Evolutionary conservation across 2,329 filamentous ascomycete species (phyloP).

Genomic region (Alternaria alternata): DNA sequence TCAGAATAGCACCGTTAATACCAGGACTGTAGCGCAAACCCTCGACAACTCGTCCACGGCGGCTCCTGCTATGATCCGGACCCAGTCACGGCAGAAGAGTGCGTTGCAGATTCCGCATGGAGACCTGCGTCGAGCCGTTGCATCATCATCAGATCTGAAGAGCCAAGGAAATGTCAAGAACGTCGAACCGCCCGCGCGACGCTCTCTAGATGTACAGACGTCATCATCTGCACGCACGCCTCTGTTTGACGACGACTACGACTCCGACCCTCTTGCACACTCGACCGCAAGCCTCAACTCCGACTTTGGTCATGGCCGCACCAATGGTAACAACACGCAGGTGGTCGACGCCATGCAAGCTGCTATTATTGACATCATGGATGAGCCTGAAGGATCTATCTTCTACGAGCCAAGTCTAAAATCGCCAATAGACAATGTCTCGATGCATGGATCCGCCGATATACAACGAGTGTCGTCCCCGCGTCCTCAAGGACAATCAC

Average conservation of each 20-base stretch:
- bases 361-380: constrained; percentile 91
- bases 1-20: constrained; percentile 37
- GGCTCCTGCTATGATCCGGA: constrained; percentile 54
- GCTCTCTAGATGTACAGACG: constrained; percentile 74
- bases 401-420: constrained; percentile 66
- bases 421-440: constrained; percentile 67
- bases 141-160: constrained; percentile 68
- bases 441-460: constrained; percentile 70
- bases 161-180: constrained; percentile 56
- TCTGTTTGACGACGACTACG: constrained; percentile 84
- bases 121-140: constrained; percentile 67
- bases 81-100: constrained; percentile 55
- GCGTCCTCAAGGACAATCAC: constrained; percentile 27
- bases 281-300: constrained; percentile 84
- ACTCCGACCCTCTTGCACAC: constrained; percentile 74
- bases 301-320: constrained; percentile 56
- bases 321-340: constrained; percentile 71
- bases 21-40: constrained; percentile 37
- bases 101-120: constrained; percentile 48
- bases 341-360: constrained; percentile 94
- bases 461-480: constrained; percentile 55
- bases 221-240: constrained; percentile 56
- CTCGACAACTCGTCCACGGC: constrained; percentile 32
- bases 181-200: constrained; percentile 60
- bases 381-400: constrained; percentile 73